phyloP scores from a whole-genome alignment of 768 basidiomycete genomes.

The Suillus occidentalis region DNA sequence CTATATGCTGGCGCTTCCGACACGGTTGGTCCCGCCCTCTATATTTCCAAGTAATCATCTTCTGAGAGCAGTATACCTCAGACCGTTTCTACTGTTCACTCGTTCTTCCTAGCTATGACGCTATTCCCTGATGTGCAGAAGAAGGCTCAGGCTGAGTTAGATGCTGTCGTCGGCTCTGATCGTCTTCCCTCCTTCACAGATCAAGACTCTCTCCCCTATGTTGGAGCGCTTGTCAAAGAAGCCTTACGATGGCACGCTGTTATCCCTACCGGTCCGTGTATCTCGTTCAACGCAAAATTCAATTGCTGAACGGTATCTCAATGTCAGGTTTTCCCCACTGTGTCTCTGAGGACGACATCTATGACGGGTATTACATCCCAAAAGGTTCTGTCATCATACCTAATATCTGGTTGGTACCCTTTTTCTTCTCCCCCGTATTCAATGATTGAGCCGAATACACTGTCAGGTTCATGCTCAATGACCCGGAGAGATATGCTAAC shows the following conservation, averaged over 20 bases:
- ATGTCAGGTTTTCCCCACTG: slow-evolving; percentile 43
- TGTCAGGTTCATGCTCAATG: slow-evolving; percentile 23
- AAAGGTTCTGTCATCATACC: slow-evolving; percentile 36
- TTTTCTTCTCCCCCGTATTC: slow-evolving; percentile 9
- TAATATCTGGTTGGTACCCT: slow-evolving; percentile 20
- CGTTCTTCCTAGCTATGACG: slow-evolving; percentile 1
- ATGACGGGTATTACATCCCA: slow-evolving; percentile 62
- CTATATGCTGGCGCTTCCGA: slow-evolving; percentile 24
- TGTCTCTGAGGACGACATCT: slow-evolving; percentile 57
- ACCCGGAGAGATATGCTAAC: slow-evolving; percentile 40
- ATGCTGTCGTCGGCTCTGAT: slow-evolving; percentile 55
- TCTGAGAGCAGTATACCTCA: neutral
- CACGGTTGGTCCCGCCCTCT: neutral
- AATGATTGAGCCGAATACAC: slow-evolving; percentile 1
- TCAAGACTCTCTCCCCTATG: slow-evolving; percentile 56
- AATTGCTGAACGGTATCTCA: slow-evolving; percentile 33
- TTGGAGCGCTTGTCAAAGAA: slow-evolving; percentile 61
- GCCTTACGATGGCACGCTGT: slow-evolving; percentile 46
- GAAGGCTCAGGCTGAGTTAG: slow-evolving; percentile 65
- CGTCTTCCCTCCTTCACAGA: slow-evolving; percentile 62
- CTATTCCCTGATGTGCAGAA: slow-evolving; percentile 44
- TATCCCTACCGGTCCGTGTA: slow-evolving; percentile 41
- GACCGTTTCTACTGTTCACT: slow-evolving; percentile 15
- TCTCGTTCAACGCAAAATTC: slow-evolving; percentile 25
- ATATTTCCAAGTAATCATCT: neutral